Conservation (phyloP, 768 basidiomycete genomes). For the Cytidiella melzeri region DNA sequence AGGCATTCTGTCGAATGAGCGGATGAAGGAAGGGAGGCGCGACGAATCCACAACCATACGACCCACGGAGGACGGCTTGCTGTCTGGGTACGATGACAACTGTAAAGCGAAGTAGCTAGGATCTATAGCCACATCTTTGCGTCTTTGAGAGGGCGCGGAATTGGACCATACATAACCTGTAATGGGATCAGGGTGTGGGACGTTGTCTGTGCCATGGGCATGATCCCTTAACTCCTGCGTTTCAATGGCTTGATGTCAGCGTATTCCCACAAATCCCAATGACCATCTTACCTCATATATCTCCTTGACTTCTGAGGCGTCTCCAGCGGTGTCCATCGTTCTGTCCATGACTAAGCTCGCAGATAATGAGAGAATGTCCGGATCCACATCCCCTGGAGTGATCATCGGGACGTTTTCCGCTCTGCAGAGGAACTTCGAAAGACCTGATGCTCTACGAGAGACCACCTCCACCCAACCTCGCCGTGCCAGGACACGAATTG, state of each 20-base stretch:
- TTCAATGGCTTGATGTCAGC: background rate
- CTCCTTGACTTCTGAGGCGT: constrained; percentile 8
- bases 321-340: constrained; percentile 21
- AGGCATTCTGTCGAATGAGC: constrained; percentile 73
- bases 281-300: constrained; percentile 14
- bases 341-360: constrained; percentile 72
- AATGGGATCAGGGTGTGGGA: constrained; percentile 58
- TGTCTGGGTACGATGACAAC: constrained; percentile 67
- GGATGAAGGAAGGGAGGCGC: constrained; percentile 51
- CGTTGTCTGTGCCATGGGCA: constrained; percentile 11
- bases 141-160: constrained; percentile 80
- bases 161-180: constrained; percentile 88
- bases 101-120: constrained; percentile 85
- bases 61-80: constrained; percentile 39
- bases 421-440: constrained; percentile 76
- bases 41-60: constrained; percentile 49
- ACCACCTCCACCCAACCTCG: constrained; percentile 87
- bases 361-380: constrained; percentile 67
- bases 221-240: constrained; percentile 8
- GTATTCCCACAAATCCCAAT: background rate
- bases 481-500: constrained; percentile 65
- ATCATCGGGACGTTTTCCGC: constrained; percentile 87
- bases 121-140: constrained; percentile 80
- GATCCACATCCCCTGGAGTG: constrained; percentile 76
- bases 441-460: constrained; percentile 83